A percentile compares a stretch with the other conserved stretches of the same genome.
Conservation (phyloP, 805 yeast genomes). For the Kregervanrija pseudodelftensis region DNA sequence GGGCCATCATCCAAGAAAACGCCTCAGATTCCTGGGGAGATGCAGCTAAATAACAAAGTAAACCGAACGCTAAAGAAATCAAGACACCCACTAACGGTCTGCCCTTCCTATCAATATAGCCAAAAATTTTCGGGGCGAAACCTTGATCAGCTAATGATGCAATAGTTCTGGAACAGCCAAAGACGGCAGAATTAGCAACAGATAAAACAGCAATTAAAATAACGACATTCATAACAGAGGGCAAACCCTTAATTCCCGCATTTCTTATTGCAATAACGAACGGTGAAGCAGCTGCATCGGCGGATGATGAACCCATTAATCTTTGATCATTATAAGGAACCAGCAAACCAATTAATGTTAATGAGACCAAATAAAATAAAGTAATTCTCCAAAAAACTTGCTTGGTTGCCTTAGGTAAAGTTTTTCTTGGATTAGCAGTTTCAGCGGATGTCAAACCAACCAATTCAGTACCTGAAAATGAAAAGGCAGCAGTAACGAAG, state of each 20-base stretch:
- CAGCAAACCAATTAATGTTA: constrained; percentile 41
- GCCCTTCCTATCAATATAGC: constrained; percentile 70
- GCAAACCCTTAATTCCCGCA: constrained; percentile 58
- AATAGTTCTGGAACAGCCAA: constrained; percentile 65
- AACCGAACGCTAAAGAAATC: constrained; percentile 46
- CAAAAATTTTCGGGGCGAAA: constrained; percentile 53
- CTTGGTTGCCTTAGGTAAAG: constrained; percentile 54
- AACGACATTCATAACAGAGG: constrained; percentile 68
- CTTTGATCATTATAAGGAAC: constrained; percentile 48
- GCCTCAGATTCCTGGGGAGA: constrained; percentile 48
- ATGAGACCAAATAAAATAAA: constrained; percentile 44
- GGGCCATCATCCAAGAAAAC: constrained; percentile 70
- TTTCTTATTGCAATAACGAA: constrained; percentile 63
- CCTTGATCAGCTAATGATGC: constrained; percentile 67
- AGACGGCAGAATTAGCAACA: constrained; percentile 71
- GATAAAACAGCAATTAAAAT: constrained; percentile 66
- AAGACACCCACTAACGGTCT: constrained; percentile 68
- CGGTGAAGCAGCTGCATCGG: constrained; percentile 61
- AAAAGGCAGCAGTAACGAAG: constrained; percentile 51
- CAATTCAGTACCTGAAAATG: constrained; percentile 59
- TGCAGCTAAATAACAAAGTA: constrained; percentile 58
- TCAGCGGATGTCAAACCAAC: constrained; percentile 59
- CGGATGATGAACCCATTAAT: constrained; percentile 38
- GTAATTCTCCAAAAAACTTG: constrained; percentile 56
- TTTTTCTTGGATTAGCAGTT: constrained; percentile 48